Base-by-base conservation (phyloP, 2,329 filamentous ascomycete genomes). In the Aspergillus ochraceus region DNA sequence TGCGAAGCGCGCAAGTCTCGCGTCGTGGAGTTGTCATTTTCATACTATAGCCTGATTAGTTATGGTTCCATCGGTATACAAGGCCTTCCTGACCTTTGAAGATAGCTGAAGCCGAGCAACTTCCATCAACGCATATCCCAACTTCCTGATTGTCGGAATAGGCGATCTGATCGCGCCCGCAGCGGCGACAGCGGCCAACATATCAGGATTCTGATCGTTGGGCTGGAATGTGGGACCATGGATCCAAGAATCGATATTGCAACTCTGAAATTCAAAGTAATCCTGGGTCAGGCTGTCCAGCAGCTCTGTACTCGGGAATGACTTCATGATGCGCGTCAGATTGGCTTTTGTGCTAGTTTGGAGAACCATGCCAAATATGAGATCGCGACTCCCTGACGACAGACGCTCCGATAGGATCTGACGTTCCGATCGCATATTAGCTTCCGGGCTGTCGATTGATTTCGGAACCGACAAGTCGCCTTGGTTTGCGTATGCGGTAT, bases 331-430 rank as follows among this genome's bases (percentile, higher is more conserved):
- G 82, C 84, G 20, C 86, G 83, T 53, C 78, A 82, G 60, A 70
- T 81, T 73, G 74, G 82, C 75, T 73, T 83, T 66, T 76, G 75
- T 63, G 65, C 84, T 88, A 4, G 83, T 86, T 53, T 81, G 80
- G 39, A 91, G 75, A 1, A 90, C 83, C 59, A 90, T 81, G 11
- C 84, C 86, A 57, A 91, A 76, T 1, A 90, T 81, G 51, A 81
- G 82, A 70, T 91, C 89, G 3, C 87, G 82, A 20, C 77, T 80
- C 10, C 65, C 66, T 2, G 66, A 55, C 2, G 68, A 66, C 3
- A 73, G 53, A 1, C 64, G 61, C 24, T 72, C 70, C 1, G 63
- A 66, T 1, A 71, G 59, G 8, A 66, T 63, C 45, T 68, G 63
- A 8, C 59, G 60, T 2, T 66, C 64, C n/a, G 62, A 55, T 2